Base-by-base conservation (phyloP, 2,329 filamentous ascomycete species). In the Calonectria hongkongensis region DNA sequence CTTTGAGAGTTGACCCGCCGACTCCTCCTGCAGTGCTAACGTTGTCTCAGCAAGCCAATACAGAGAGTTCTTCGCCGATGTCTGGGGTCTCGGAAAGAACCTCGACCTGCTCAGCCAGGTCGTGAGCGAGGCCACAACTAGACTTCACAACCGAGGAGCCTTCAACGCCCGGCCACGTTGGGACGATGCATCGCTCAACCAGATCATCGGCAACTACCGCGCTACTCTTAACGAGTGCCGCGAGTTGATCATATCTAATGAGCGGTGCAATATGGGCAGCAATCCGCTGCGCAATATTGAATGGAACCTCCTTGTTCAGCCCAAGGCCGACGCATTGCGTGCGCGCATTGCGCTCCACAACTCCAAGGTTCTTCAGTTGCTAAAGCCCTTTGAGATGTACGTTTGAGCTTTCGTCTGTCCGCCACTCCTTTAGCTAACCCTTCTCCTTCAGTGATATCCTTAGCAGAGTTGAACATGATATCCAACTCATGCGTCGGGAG, bases 381-480 rank as follows among this genome's bases (percentile, higher is more conserved):
- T 85, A 43, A 82, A 82, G 62, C 83, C 83, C 0, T 83, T 85
- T 51, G 81, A 85, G 64, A 82, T 85, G 83, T 83, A 72, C 75
- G 82, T 72, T 2, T 18, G 2, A 4, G 7, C 12, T 2, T 4
- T 8, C 12, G n/a, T 18, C 13, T 10, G 15, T 10, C 56, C 2
- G 27, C 70, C 13, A 27, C 25, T n/a, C 41, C 62, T 27, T 3
- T 45, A 1, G 74, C 48, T 12, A 25, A 72, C 71, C 75, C 47
- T 6, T 28, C 25, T 9, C 18, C 10, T 2, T 4, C n/a, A 83
- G 82, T 50, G 82, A 84, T 64, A 79, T 84, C 28, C 78, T 84
- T 6, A 78, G 73, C 41, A 79, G 82, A 1, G 78, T 80, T 15
- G 73, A 78, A 33, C 75, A 81, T 47, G 73, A 83, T n/a, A 80